Conservation (phyloP, 2,329 filamentous ascomycete genomes). For the Emericellopsis atlantica region DNA sequence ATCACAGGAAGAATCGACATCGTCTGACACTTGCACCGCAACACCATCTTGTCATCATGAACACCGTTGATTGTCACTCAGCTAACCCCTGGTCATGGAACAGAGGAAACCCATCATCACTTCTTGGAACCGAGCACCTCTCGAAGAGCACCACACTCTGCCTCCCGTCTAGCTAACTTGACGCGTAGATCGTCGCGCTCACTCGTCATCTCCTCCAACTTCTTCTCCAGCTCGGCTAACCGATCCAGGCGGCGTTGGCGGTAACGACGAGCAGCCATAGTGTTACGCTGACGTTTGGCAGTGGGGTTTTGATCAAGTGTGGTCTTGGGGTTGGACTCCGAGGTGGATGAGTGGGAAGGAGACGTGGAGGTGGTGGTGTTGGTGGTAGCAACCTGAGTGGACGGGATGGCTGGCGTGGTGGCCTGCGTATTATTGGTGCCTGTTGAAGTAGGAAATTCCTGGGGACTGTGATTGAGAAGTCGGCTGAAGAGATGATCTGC, state of each 20-base stretch:
- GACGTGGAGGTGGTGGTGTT: not conserved
- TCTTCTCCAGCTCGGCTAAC: constrained; percentile 46
- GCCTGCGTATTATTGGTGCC: not conserved
- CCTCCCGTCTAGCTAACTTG: constrained; percentile 50
- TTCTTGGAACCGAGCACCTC: constrained; percentile 26
- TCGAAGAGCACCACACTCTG: constrained; percentile 48
- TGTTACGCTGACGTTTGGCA: constrained; percentile 53
- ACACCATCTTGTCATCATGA: no score
- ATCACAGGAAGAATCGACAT: constrained; percentile 12
- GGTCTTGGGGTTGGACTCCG: not conserved
- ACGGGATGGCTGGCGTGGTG: not conserved
- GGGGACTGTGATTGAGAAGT: not conserved
- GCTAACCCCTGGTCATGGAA: no score
- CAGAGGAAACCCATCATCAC: constrained; percentile 3
- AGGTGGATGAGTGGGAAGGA: not conserved
- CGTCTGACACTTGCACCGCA: constrained; percentile 10
- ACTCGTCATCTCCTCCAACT: constrained; percentile 42
- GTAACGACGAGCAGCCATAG: constrained; percentile 58
- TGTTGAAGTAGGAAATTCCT: not conserved
- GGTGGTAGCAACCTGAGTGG: constrained; percentile 1
- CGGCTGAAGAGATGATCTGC: not conserved
- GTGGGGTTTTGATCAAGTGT: constrained; percentile 9
- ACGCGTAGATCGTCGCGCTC: constrained; percentile 53
- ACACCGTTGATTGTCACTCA: no score
- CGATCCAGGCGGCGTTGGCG: constrained; percentile 59